Conservation (phyloP, 345 rosid genomes). For the Aegle marmelos region DNA sequence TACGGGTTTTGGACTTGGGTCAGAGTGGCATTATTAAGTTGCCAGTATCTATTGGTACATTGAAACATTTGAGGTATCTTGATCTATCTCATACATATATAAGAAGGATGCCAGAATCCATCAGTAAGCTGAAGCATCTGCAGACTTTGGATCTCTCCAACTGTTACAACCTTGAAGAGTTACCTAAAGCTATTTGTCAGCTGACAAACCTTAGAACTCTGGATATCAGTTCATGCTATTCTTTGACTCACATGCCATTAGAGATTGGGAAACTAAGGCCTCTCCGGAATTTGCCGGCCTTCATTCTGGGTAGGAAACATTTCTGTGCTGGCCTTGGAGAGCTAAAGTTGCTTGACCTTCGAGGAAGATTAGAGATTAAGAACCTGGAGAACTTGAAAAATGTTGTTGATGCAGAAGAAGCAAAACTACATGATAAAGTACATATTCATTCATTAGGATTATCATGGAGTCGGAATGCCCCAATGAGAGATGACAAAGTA, state of each 20-base stretch:
- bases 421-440: conserved; percentile 11
- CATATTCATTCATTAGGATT: conserved; percentile 18
- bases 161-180: conserved; percentile 21
- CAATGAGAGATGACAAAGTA: not conserved
- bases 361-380: conserved; percentile 22
- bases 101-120: conserved; percentile 13
- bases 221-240: conserved; percentile 11
- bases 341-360: conserved; percentile 11
- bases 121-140: conserved; percentile 9
- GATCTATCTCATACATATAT: conserved; percentile 11
- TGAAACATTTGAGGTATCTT: conserved; percentile 16
- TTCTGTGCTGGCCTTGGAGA: conserved; percentile 10
- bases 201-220: conserved; percentile 15
- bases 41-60: conserved; percentile 12
- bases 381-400: conserved; percentile 23
- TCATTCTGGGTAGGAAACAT: conserved; percentile 15
- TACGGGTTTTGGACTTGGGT: conserved; percentile 12
- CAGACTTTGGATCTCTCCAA: conserved; percentile 6
- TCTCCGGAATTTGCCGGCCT: conserved; percentile 18
- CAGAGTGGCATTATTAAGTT: conserved; percentile 11
- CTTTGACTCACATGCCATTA: not conserved
- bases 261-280: conserved; percentile 18
- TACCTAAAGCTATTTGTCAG: conserved; percentile 13
- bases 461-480: conserved; percentile 13
- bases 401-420: conserved; percentile 4